Conservation (phyloP, 768 basidiomycete genomes). For the Trametes elegans region DNA sequence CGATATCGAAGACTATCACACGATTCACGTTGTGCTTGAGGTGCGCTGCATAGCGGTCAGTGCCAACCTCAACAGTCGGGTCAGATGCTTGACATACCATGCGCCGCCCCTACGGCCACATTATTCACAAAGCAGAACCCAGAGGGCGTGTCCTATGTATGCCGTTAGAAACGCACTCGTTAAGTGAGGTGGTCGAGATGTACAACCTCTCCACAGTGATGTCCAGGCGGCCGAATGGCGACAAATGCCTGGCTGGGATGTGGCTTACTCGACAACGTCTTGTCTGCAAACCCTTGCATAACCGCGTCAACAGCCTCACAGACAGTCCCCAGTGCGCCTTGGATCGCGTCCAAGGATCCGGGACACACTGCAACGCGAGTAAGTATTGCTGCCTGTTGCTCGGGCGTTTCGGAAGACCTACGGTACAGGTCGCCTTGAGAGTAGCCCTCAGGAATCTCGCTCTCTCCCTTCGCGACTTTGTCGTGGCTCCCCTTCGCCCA, state of each 20-base stretch:
- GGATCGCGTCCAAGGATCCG: constrained; percentile 70
- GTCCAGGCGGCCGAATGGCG: constrained; percentile 86
- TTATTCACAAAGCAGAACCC: constrained; percentile 98
- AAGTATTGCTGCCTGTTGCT: not conserved
- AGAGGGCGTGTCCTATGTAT: constrained; percentile 59
- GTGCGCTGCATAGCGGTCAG: too few species aligned
- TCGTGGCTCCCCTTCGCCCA: constrained; percentile 61
- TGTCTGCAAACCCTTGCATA: constrained; percentile 23
- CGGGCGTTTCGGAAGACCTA: constrained; percentile 47
- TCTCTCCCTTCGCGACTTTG: constrained; percentile 58
- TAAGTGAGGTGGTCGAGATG: too few species aligned
- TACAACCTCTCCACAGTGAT: constrained; percentile 79
- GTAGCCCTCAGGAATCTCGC: constrained; percentile 73
- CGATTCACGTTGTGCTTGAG: constrained; percentile 74
- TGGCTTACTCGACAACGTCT: not conserved
- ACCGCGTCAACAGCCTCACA: constrained; percentile 86
- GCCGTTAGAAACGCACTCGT: not conserved
- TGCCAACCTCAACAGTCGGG: too few species aligned
- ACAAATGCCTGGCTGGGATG: constrained; percentile 59
- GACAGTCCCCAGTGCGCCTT: constrained; percentile 78
- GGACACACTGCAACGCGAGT: constrained; percentile 61
- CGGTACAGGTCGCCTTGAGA: constrained; percentile 84
- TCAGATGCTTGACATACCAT: too few species aligned
- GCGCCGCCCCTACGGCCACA: constrained; percentile 84
- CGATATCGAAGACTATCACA: constrained; percentile 88